Base-by-base conservation (phyloP, 2,329 filamentous ascomycete species). In the Aspergillus arachidicola region DNA sequence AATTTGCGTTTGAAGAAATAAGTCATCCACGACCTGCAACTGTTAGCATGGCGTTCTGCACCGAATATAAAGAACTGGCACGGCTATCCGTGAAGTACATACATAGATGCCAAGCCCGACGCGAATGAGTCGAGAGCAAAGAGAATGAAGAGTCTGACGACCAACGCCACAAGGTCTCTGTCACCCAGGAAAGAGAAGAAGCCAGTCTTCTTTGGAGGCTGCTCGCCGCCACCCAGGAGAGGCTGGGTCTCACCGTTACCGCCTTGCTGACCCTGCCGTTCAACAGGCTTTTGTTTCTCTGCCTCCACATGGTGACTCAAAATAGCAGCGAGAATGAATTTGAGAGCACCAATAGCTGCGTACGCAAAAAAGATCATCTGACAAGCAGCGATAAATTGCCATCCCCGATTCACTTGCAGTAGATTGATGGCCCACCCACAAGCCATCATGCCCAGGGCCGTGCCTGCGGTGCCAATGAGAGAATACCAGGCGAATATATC, bases 71-170 rank as follows among this genome's bases (percentile, higher is more conserved):
- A 76, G 68, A 76, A 78, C 12, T 54, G 11, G n/a, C 5, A 36
- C 5, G n/a, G 19, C 16, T 16, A 34, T 54, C 30, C 50, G 6
- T 32, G 26, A 28, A 16, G 26, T 9, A 79, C 84, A 75, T 79
- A 88, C 81, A 87, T 71, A 26, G 87, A 86, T 4, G 88, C 89
- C 73, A 94, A 84, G 2, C 91, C 91, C 1, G 87, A 89, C 1
- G 89, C 90, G 61, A 93, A 85, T 0, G 87, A 85, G 73, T 93
- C 91, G 6, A 93, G 71, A 1, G 84, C 84, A 69, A 93, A 90
- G 1, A 94, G 79, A 9, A 90, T 76, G 71, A 88, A 90, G 0
- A 94, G 81, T 57, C 87, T 69, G 26, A 76, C 66, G 21, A 78
- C 67, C n/a, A 78, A 60, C 3, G 73, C 72, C 45, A 72, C 67